Base-by-base conservation (phyloP, 2,329 filamentous ascomycete species). In the Colletotrichum incanum region DNA sequence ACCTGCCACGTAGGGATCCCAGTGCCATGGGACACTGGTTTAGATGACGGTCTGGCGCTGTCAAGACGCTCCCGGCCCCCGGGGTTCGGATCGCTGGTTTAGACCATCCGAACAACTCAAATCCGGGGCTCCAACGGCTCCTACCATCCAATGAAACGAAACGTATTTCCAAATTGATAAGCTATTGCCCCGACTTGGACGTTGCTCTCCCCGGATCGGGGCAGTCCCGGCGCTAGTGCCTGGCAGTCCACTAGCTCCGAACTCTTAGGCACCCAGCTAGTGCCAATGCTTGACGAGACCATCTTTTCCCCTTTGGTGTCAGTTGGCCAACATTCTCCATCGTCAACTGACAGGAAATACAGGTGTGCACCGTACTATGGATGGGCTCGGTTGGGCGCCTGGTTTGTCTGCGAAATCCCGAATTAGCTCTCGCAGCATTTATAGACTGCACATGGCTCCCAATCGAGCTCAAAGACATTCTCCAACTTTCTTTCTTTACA, bases 171-270 rank as follows among this genome's bases (percentile, higher is more conserved):
- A 31, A 52, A 45, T 14, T 12, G 54, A 37, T 55, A 41, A 59
- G 23, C 31, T 47, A 54, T 47, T 34, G 16, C 41, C 63, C 45
- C 47, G 23, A 54, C n/a, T 23, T 34, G 62, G 54, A 45, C 16
- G 45, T 39, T 67, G 54, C 23, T 70, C n/a, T 31, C 47, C 54
- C 54, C 67, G 67, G 67, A 58, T 67, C n/a, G 26, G 63, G n/a
- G 37, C 45, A 45, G 26, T 26, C 63, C 67, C 67, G 67, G 55
- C 67, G 39, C 63, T 70, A 70, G 62, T 60, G 45, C 62, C 67
- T 67, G 62, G 50, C 20, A 26, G 7, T 16, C 23, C 9, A 63
- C 41, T 56, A 58, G 61, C 61, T 52, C 28, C 18, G 34, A 56
- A 43, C 16, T 41, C 11, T 39, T n/a, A 41, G 59, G 34, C 50